These are phyloP conservation scores for Craterostigma plantagineum DNA, from an alignment of 257 asterid genomes.

Conservation along the genomic window DNA sequence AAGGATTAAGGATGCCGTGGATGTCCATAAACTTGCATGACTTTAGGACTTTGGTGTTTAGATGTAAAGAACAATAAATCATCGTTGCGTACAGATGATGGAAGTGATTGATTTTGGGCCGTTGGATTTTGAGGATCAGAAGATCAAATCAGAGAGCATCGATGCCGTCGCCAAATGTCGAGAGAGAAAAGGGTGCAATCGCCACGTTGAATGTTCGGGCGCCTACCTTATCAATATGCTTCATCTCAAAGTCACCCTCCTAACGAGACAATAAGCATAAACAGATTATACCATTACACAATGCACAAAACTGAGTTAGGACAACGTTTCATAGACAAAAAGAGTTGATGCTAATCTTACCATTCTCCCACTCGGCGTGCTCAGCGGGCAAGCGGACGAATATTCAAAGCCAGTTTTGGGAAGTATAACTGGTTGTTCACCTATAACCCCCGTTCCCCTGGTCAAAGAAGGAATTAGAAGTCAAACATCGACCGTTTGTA, in stretches of 20 bases:
- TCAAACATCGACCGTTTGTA: neutral
- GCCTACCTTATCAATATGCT: slow-evolving; percentile 44
- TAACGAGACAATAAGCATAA: slow-evolving; percentile 4
- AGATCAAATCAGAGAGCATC: slow-evolving; percentile 18
- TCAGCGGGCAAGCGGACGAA: slow-evolving; percentile 83
- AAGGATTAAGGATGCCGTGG: too few relatives aligned
- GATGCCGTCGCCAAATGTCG: slow-evolving; percentile 35
- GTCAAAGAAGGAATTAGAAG: neutral
- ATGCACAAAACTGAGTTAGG: neutral
- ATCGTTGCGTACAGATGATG: too few relatives aligned
- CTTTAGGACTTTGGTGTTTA: too few relatives aligned
- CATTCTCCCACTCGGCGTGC: slow-evolving; percentile 74
- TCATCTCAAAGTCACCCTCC: slow-evolving; percentile 88
- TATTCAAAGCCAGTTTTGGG: slow-evolving; percentile 71
- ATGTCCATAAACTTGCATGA: too few relatives aligned
- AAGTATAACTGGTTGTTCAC: slow-evolving; percentile 88
- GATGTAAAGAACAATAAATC: too few relatives aligned
- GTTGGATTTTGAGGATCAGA: too few relatives aligned
- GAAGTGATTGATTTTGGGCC: too few relatives aligned
- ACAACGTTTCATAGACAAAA: neutral
- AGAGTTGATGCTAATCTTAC: slow-evolving; percentile 18
- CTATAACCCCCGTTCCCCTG: slow-evolving; percentile 79
- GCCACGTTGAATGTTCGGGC: slow-evolving; percentile 45
- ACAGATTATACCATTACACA: neutral
- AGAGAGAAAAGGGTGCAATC: slow-evolving; percentile 53